phyloP scores from a whole-genome alignment of 805 yeast species.

The Candida morakotiae region DNA sequence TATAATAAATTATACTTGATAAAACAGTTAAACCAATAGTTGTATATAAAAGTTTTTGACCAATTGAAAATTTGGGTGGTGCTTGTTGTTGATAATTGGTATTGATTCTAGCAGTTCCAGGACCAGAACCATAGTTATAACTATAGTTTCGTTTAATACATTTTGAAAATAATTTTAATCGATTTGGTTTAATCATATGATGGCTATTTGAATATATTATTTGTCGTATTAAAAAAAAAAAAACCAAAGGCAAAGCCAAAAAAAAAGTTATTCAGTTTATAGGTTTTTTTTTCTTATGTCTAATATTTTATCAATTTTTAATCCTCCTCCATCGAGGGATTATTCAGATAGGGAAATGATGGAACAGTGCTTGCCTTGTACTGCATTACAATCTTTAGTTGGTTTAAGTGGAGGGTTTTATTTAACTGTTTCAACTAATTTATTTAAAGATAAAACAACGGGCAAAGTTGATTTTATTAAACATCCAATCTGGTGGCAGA shows the following conservation, averaged over 20 bases:
- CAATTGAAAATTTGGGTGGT: constrained; percentile 12
- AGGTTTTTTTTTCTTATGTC: constrained; percentile 23
- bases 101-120: no score
- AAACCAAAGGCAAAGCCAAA: no score
- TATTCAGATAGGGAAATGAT: constrained; percentile 14
- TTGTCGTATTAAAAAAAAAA: no score
- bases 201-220: no score
- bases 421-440: constrained; percentile 19
- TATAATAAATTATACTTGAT: constrained; percentile 29
- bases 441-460: constrained; percentile 26
- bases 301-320: constrained; percentile 31
- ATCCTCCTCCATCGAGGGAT: constrained; percentile 30
- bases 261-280: no score
- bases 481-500: constrained; percentile 40
- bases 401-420: constrained; percentile 33
- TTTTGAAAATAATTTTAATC: neutral
- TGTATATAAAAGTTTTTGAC: constrained; percentile 11
- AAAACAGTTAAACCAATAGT: constrained; percentile 12
- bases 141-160: neutral
- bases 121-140: constrained; percentile 9
- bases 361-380: constrained; percentile 32
- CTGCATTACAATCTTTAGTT: constrained; percentile 31
- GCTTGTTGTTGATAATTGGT: constrained; percentile 13
- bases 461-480: constrained; percentile 29
- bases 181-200: neutral